Percentiles rank a stretch among this genome's conserved stretches.
phyloP scores from a whole-genome alignment of 768 basidiomycete species.

The Auricularia cornea region DNA sequence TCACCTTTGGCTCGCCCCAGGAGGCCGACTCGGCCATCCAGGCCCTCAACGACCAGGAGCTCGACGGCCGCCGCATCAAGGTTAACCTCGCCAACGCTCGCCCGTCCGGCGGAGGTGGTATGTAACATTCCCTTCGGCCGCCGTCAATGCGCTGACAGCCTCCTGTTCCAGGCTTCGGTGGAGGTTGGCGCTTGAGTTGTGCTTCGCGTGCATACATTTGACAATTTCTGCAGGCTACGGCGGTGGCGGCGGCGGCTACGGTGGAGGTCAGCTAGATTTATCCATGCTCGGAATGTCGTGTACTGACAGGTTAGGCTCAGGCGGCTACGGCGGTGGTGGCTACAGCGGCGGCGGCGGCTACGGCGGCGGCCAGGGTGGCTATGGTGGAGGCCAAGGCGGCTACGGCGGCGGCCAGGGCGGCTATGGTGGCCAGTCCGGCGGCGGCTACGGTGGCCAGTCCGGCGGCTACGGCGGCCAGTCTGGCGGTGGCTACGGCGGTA shows the following conservation, averaged over 20 bases:
- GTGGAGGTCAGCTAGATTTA: slow-evolving; percentile 63
- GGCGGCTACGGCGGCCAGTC: slow-evolving; percentile 11
- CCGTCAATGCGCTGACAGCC: neutral
- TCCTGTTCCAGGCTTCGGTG: neutral
- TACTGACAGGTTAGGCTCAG: slow-evolving; percentile 18
- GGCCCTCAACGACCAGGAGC: slow-evolving; percentile 77
- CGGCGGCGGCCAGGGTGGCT: slow-evolving; percentile 13
- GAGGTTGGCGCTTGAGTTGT: neutral
- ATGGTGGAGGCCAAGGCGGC: slow-evolving; percentile 25
- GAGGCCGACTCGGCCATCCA: slow-evolving; percentile 77
- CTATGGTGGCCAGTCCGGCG: slow-evolving; percentile 18
- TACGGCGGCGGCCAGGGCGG: slow-evolving; percentile 16
- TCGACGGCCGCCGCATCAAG: slow-evolving; percentile 89
- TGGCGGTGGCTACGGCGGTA: slow-evolving; percentile 13
- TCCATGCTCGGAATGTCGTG: slow-evolving; percentile 71
- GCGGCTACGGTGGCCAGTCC: neutral
- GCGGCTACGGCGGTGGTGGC: slow-evolving; percentile 44
- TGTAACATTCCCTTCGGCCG: neutral
- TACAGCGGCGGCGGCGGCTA: slow-evolving; percentile 24
- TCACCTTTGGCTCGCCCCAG: slow-evolving; percentile 49
- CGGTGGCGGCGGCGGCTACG: slow-evolving; percentile 67
- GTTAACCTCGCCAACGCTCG: slow-evolving; percentile 76
- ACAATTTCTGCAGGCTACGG: neutral
- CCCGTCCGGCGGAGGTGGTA: slow-evolving; percentile 38
- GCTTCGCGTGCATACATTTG: neutral